A percentile compares a stretch with the other conserved stretches of the same genome.
phyloP scores from a whole-genome alignment of 192 early-diverging fungal species.

The Linnemannia hyalina region DNA sequence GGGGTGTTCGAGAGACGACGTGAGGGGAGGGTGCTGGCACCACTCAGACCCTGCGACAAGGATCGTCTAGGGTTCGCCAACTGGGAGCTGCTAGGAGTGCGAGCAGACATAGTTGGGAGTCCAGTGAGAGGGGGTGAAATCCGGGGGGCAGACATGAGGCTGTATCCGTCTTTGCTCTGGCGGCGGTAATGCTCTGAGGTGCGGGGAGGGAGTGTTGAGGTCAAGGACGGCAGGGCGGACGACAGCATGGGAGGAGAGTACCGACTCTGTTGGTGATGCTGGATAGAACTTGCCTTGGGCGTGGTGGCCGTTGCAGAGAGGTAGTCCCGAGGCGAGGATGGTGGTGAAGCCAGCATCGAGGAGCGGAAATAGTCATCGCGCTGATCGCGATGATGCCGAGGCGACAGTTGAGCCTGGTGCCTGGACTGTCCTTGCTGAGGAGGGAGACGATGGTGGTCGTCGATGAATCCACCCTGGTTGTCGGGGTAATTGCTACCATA shows the following conservation, averaged over 20 bases:
- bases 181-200: slow-evolving; percentile 31
- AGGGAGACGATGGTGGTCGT: slow-evolving; percentile 3
- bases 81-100: neutral
- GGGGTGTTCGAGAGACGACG: slow-evolving; percentile 25
- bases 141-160: slow-evolving; percentile 25
- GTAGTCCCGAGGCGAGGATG: slow-evolving; percentile 16
- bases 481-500: slow-evolving; percentile 8
- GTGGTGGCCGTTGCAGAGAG: slow-evolving; percentile 7
- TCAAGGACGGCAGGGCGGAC: neutral
- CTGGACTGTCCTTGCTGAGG: neutral
- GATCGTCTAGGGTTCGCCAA: slow-evolving; percentile 12
- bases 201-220: neutral
- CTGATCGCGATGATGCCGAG: neutral
- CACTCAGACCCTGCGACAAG: slow-evolving; percentile 12
- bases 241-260: slow-evolving; percentile 10
- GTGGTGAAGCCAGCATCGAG: neutral
- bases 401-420: neutral
- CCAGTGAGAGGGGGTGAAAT: slow-evolving; percentile 27
- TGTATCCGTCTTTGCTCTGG: slow-evolving; percentile 32
- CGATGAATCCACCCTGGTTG: neutral
- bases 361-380: neutral
- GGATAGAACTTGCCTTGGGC: neutral
- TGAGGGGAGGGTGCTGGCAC: neutral
- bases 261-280: neutral
- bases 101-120: neutral